Evolutionary conservation across 352 stramenopile genomes (phyloP).

Genomic region (Globisporangium mamillatum): DNA sequence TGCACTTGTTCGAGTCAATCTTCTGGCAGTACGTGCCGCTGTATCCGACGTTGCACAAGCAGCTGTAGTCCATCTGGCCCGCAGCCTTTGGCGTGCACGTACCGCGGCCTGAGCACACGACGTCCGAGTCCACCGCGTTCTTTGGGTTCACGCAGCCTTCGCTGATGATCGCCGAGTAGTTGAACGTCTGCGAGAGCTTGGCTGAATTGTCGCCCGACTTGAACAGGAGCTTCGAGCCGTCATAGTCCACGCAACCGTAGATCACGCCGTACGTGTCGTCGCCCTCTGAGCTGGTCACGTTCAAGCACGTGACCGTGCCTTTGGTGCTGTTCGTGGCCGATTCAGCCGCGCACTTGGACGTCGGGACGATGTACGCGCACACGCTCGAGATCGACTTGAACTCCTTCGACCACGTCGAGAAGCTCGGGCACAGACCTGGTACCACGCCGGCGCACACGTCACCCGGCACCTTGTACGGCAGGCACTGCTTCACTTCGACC

Average conservation of each 20-base stretch:
- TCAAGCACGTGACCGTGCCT: conserved; percentile 31
- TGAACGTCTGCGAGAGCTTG: conserved; percentile 49
- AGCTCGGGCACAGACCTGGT: conserved; percentile 65
- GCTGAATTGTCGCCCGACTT: conserved; percentile 44
- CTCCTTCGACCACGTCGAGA: conserved; percentile 64
- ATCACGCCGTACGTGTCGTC: conserved; percentile 48
- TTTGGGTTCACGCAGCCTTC: conserved; percentile 63
- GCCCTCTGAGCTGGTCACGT: conserved; percentile 16
- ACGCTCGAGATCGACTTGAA: conserved; percentile 69
- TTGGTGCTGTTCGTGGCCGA: conserved; percentile 36
- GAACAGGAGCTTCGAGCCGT: conserved; percentile 58
- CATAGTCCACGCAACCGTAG: conserved; percentile 80
- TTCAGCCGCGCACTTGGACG: conserved; percentile 43
- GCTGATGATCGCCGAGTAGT: conserved; percentile 56
- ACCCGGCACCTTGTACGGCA: conserved; percentile 42
- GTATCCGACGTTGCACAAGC: conserved; percentile 74
- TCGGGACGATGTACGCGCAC: conserved; percentile 65
- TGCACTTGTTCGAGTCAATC: conserved; percentile 72
- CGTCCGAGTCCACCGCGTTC: conserved; percentile 38
- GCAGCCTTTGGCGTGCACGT: conserved; percentile 50
- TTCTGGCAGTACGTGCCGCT: conserved; percentile 76
- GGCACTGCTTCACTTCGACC: conserved; percentile 74
- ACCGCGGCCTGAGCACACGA: conserved; percentile 75
- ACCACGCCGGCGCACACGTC: conserved; percentile 59
- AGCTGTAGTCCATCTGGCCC: conserved; percentile 54